phyloP scores from a whole-genome alignment of 2,329 filamentous ascomycete species.

The Gremmenia infestans region DNA sequence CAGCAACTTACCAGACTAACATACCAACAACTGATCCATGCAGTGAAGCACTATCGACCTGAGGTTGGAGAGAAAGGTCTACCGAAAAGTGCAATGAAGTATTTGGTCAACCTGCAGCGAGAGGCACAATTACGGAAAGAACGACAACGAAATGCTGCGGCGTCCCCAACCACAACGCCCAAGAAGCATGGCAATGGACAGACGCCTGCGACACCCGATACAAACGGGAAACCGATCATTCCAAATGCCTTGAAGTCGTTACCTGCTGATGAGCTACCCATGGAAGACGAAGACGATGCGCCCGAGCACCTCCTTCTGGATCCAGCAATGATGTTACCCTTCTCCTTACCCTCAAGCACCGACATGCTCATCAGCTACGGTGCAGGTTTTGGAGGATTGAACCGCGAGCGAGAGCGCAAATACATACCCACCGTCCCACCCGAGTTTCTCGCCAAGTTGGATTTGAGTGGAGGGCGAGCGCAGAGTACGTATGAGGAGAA shows the following conservation, averaged over 20 bases:
- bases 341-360: constrained; percentile 89
- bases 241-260: constrained; percentile 17
- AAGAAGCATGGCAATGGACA: constrained; percentile 38
- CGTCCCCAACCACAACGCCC: constrained; percentile 39
- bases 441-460: constrained; percentile 86
- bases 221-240: constrained; percentile 34
- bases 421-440: constrained; percentile 94
- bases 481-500: constrained; percentile 56
- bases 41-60: constrained; percentile 86
- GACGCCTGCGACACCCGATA: constrained; percentile 38
- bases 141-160: constrained; percentile 43
- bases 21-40: constrained; percentile 84
- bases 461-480: constrained; percentile 46
- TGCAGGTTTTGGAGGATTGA: constrained; percentile 87
- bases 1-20: constrained; percentile 82
- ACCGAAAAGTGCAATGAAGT: constrained; percentile 82
- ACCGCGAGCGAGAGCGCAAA: constrained; percentile 85
- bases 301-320: constrained; percentile 77
- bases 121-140: constrained; percentile 61
- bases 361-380: constrained; percentile 97
- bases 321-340: constrained; percentile 87
- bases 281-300: constrained; percentile 58
- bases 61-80: constrained; percentile 94
- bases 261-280: constrained; percentile 18
- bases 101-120: constrained; percentile 73